Evolutionary conservation across 495 filamentous ascomycete species (phyloP).

Genomic region (Aspergillus biplanus): DNA sequence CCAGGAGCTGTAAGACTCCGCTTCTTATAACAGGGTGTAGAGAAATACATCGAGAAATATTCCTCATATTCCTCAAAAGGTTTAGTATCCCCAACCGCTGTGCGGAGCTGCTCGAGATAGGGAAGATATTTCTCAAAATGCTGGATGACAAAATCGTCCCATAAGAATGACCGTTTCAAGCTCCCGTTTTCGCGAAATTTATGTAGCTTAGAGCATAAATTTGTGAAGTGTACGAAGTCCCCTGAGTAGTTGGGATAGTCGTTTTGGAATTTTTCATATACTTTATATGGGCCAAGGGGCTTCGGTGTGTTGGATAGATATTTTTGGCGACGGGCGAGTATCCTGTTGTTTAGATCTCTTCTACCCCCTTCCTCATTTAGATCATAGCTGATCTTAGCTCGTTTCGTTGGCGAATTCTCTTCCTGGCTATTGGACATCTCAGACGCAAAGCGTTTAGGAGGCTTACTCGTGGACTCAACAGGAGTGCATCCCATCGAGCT

Average conservation of each 20-base stretch:
- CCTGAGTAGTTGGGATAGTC: constrained; percentile 63
- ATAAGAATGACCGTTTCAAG: constrained; percentile 55
- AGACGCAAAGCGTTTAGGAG: constrained; percentile 24
- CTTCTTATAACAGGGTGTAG: constrained; percentile 38
- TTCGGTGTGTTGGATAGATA: constrained; percentile 30
- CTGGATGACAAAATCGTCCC: constrained; percentile 69
- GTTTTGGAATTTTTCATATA: constrained; percentile 55
- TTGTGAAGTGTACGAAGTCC: constrained; percentile 55
- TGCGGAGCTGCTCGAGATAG: constrained; percentile 37
- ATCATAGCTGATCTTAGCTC: neutral
- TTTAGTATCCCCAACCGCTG: constrained; percentile 26
- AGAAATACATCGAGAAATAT: constrained; percentile 35
- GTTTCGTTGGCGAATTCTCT: constrained; percentile 28
- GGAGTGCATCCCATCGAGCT: constrained; percentile 15
- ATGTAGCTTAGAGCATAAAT: constrained; percentile 57
- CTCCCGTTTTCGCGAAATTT: constrained; percentile 43
- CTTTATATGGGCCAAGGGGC: constrained; percentile 28
- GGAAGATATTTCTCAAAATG: constrained; percentile 43
- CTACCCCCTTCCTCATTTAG: neutral
- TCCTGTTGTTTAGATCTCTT: constrained; percentile 15
- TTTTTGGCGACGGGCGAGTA: constrained; percentile 31
- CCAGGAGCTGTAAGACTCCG: constrained; percentile 37
- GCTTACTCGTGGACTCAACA: constrained; percentile 7
- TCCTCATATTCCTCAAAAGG: constrained; percentile 34
- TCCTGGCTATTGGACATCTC: constrained; percentile 8